These are phyloP conservation scores for Grosmannia serpens DNA, from an alignment of 2,329 filamentous ascomycete species.

Conservation along the genomic window DNA sequence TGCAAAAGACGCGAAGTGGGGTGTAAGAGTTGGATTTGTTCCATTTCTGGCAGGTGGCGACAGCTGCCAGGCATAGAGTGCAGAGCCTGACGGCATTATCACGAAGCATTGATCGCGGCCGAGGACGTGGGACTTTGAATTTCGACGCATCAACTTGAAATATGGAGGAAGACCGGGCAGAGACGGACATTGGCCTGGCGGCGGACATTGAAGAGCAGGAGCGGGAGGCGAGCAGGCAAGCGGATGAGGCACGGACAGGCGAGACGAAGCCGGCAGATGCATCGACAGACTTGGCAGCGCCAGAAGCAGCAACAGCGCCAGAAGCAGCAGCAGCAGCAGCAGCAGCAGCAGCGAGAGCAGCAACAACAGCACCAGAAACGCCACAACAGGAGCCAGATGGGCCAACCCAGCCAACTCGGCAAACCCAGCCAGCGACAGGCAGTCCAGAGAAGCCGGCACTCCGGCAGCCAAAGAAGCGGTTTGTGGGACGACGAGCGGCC, in stretches of 20 bases:
- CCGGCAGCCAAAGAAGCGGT: conserved; percentile 80
- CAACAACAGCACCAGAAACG: background rate
- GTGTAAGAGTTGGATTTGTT: background rate
- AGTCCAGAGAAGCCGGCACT: conserved; percentile 17
- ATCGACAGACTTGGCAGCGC: too few species aligned
- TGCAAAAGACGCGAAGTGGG: background rate
- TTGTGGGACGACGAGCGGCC: conserved; percentile 72
- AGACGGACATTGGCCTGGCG: conserved; percentile 59
- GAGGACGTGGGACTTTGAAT: background rate
- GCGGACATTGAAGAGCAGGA: conserved; percentile 43
- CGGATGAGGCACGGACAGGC: background rate
- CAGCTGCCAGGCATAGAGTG: conserved; percentile 2
- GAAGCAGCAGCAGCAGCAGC: too few species aligned
- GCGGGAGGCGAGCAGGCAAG: background rate
- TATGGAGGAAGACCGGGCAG: conserved; percentile 69
- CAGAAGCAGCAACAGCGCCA: too few species aligned
- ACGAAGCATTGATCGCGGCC: background rate
- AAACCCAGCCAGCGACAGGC: background rate
- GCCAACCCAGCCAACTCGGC: background rate
- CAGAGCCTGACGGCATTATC: background rate
- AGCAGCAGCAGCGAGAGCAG: background rate
- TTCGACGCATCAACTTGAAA: background rate
- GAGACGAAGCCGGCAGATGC: background rate
- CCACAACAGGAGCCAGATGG: background rate
- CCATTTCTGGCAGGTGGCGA: conserved; percentile 3